phyloP scores from a whole-genome alignment of 805 yeast genomes.

The Cyberlindnera mrakii region DNA sequence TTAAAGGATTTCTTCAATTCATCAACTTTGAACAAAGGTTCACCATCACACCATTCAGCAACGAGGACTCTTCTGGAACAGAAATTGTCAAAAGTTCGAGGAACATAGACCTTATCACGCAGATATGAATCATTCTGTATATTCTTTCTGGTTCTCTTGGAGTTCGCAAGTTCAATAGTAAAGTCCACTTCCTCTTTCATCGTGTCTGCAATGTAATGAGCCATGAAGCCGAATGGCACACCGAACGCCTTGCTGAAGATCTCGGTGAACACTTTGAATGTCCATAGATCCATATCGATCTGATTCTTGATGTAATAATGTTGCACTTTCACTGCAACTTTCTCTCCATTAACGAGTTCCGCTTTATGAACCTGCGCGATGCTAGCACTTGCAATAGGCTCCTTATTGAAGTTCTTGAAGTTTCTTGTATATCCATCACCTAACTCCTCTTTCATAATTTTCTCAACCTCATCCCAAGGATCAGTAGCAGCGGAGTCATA shows the following conservation, averaged over 20 bases:
- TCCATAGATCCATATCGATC: constrained; percentile 51
- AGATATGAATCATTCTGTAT: constrained; percentile 40
- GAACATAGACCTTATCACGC: constrained; percentile 44
- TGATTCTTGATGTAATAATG: constrained; percentile 59
- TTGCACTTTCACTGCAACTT: constrained; percentile 63
- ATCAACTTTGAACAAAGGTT: constrained; percentile 42
- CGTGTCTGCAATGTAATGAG: constrained; percentile 51
- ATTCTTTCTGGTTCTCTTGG: constrained; percentile 31
- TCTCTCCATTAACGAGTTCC: constrained; percentile 36
- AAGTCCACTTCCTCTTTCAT: constrained; percentile 60
- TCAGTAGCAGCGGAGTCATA: constrained; percentile 69
- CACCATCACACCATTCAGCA: constrained; percentile 77
- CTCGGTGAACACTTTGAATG: constrained; percentile 46
- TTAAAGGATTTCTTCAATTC: constrained; percentile 35
- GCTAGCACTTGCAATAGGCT: constrained; percentile 70
- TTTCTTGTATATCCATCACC: constrained; percentile 36
- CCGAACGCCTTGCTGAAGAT: constrained; percentile 55
- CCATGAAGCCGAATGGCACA: constrained; percentile 53
- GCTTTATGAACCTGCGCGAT: constrained; percentile 68
- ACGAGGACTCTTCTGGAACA: constrained; percentile 48
- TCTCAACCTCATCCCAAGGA: constrained; percentile 41
- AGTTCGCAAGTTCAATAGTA: constrained; percentile 47
- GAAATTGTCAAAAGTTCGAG: constrained; percentile 40
- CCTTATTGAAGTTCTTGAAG: constrained; percentile 43
- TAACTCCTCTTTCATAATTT: constrained; percentile 31